Base-by-base conservation (phyloP, 495 filamentous ascomycete species). In the Sabuloglossum arenarium region DNA sequence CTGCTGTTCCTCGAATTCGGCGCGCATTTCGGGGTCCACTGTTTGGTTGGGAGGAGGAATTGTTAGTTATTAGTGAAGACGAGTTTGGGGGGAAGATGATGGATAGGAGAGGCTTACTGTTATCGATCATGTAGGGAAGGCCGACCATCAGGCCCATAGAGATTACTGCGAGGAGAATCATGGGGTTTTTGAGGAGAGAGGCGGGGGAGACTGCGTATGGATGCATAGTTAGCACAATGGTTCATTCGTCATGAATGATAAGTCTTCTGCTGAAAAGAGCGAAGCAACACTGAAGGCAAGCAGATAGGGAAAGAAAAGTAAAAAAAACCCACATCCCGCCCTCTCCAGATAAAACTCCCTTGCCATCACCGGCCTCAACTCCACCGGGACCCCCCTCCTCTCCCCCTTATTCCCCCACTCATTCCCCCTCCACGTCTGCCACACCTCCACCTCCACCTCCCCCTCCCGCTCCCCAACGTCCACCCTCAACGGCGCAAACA, bases 11-110 rank as follows among this genome's bases (percentile, higher is more conserved):
- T 95, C 87, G 66, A 90, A 93, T 69, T 98, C 93, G 61, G 82
- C 85, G 57, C 80, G 79, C 71, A 85, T 85, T 68, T 98, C 91
- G 19, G 86, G 86, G 64, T 97, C 91, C 90, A 98, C 89, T 96
- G 14, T 19, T 3, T n/a, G 52, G 9, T 5, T 16, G 47, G 16
- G 43, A 14, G 27, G 39, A 21, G 47, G 31, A 43, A 59, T 42
- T 59, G 57, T 58, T 42, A 39, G 39, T 55, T 29, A 32, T 9
- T n/a, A 16, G 43, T 19, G 21, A 30, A 51, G 28, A 54, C 43
- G 29, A 1, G 47, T 46, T 21, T 54, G 39, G 42, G 6, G 42
- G 25, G 12, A 28, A 1, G 11, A 58, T 24, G 32, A 19, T 32
- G 39, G 28, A 34, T 34, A 52, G 37, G 39, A 45, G 47, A n/a